Evolutionary conservation across 148 eudicot species (phyloP), one percentile per base, ranked within the genome.

Genomic region (Vaccinium corymbosum): DNA sequence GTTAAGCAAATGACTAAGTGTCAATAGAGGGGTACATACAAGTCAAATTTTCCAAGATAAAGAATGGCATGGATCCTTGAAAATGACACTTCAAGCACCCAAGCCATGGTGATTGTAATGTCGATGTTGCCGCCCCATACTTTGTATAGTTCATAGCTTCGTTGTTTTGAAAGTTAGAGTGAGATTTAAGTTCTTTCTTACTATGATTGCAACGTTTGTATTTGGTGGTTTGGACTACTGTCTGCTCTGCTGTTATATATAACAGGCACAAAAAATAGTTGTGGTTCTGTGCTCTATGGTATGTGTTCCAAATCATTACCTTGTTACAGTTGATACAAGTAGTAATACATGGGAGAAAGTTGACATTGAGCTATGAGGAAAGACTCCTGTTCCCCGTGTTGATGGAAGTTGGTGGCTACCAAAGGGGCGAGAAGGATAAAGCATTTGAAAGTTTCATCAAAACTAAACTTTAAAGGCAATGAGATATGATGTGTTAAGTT

Each of bases 391-490:
- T 62, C 11, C 14, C 70, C 70, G 6, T 64, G 14, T 4, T n/a
- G 12, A 20, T 64, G 29, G 32, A 22, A 64, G 29, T 64, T 27
- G 29, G 70, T 64, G 70, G 70, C 14, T 22, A 35, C 76, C 38
- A 4, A 35, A 14, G 20, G 15, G 50, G 10, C 4, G 1, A 35
- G 49, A 72, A 72, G n/a, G 76, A 72, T n/a, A 71, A 32, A 29
- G 76, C 76, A 15, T 35, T 72, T 72, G 49, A 32, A 35, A 72
- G 76, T 72, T 35, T 70, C 35, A 70, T 70, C 14, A 70, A 70
- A 3, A 25, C 17, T 11, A 6, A 35, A 14, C 4, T 22, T 56
- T 9, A 1, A 35, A 76, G 72, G 11, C 2, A 76, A 27, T 32
- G 22, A n/a, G 55, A 25, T 71, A 59, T 49, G 32, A 15, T 1